Evolutionary conservation across 371 early-diverging fungal species (phyloP), one percentile per base, ranked within the genome.

Genomic region (Nematocida sp.): DNA sequence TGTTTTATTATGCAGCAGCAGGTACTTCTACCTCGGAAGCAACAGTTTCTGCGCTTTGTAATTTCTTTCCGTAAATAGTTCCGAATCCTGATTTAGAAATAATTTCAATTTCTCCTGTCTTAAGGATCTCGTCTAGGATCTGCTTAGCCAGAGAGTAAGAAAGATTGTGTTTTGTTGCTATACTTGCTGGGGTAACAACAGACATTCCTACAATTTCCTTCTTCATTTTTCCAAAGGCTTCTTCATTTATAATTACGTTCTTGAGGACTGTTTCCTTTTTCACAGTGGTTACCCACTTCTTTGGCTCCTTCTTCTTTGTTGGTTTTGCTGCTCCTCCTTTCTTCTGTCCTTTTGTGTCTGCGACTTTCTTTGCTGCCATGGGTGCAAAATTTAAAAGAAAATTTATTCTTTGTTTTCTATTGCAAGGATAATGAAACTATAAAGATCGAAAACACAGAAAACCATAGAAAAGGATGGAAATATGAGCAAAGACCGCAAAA

Each of bases 201-300:
- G 40, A 56, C 63, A 77, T 77, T 3, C 61, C 59, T 9, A 59
- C 33, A 13, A 80, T 69, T 48, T 82, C 83, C 56, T 80, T 80
- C 53, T 68, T 78, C 65, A 82, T 79, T 60, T 80, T 82, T 23
- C 55, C 35, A 32, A 79, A 68, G 4, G 76, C 20, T 7, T 80
- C 80, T 39, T 78, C 76, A 39, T 60, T 55, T 13, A 80, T 76
- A 13, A 67, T 69, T 33, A 77, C 78, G 0, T 25, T 36, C 63
- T 66, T 80, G 25, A 71, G 26, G 18, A 40, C 38, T 28, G 65
- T 78, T n/a, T 79, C 83, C 45, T 78, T 79, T 53, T 45, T 76
- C 49, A 65, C 77, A 40, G 57, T 59, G 23, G 61, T 75, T 30
- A 68, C 55, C 83, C 83, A 82, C 66, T 79, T 82, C 79, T 82